Evolutionary conservation across 163 green algal genomes (phyloP).

Genomic region (Prototheca wickerhamii): DNA sequence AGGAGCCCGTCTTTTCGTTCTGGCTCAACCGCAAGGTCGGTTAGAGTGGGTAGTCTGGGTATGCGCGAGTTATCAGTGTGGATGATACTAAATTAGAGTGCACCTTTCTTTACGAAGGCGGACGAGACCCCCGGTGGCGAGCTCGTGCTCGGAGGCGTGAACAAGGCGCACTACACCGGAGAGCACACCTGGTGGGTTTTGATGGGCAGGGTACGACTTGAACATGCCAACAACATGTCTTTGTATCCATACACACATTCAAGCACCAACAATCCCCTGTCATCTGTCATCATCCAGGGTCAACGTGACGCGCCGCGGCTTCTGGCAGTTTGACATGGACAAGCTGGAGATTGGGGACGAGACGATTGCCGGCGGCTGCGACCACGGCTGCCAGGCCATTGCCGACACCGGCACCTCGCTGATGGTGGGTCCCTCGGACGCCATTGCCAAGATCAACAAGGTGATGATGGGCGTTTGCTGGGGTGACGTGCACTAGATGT

Average conservation of each 20-base stretch:
- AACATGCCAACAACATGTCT: background rate
- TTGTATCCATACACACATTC: background rate
- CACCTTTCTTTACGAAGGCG: no score
- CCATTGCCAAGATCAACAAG: constrained; percentile 79
- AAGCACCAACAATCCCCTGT: background rate
- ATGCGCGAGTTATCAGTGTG: no score
- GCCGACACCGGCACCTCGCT: constrained; percentile 88
- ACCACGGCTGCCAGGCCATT: constrained; percentile 78
- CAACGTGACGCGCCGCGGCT: constrained; percentile 73
- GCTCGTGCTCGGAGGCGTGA: constrained; percentile 86
- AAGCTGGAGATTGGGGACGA: constrained; percentile 39
- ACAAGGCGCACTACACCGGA: constrained; percentile 78
- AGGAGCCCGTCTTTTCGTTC: constrained; percentile 91
- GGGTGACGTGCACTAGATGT: background rate
- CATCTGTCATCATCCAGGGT: constrained; percentile 38
- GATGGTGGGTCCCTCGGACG: constrained; percentile 66
- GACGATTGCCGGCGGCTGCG: background rate
- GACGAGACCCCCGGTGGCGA: constrained; percentile 62
- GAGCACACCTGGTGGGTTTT: constrained; percentile 76
- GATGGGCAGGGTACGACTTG: background rate
- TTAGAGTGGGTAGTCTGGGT: background rate
- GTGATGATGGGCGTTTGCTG: constrained; percentile 18
- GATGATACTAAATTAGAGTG: no score
- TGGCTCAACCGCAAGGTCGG: constrained; percentile 80
- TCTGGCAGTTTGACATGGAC: constrained; percentile 94